Conservation (phyloP, 169 alveolate genomes). For the Plasmodium malariae region DNA sequence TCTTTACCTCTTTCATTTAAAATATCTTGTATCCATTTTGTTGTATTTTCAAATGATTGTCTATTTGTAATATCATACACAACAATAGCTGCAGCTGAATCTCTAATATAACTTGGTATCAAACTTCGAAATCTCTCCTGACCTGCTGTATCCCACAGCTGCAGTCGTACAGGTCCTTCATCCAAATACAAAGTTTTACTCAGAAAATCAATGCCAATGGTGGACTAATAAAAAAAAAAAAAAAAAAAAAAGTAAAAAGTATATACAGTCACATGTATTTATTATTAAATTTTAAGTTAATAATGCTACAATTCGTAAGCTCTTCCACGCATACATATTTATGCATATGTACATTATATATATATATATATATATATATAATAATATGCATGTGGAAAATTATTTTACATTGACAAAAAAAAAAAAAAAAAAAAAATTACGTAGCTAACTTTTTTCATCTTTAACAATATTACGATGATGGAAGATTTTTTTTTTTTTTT, state of each 20-base stretch:
- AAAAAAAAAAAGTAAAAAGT: conserved; percentile 16
- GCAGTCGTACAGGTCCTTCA: conserved; percentile 96
- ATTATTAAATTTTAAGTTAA: too few relatives aligned
- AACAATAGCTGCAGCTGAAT: conserved; percentile 97
- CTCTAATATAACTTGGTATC: conserved; percentile 98
- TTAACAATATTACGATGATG: too few relatives aligned
- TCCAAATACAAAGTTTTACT: conserved; percentile 96
- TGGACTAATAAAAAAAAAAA: conserved; percentile 80
- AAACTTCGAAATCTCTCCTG: conserved; percentile 97
- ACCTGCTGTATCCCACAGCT: conserved; percentile 99
- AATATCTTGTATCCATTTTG: conserved; percentile 98
- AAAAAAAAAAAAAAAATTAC: too few relatives aligned
- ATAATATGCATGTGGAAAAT: neutral
- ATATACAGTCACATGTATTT: neutral
- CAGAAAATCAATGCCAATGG: conserved; percentile 98
- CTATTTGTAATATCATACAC: conserved; percentile 96
- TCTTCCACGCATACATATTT: conserved; percentile 4
- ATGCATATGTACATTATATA: neutral
- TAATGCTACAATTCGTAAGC: too few relatives aligned
- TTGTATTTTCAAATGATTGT: conserved; percentile 92
- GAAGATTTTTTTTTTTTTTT: neutral
- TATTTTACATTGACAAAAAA: neutral
- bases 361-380: too few relatives aligned
- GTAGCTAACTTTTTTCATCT: too few relatives aligned
- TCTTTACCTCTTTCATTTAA: conserved; percentile 96